These are phyloP conservation scores for Golubevia pallescens DNA, from an alignment of 1,284 basidiomycete genomes.

Conservation along the genomic window DNA sequence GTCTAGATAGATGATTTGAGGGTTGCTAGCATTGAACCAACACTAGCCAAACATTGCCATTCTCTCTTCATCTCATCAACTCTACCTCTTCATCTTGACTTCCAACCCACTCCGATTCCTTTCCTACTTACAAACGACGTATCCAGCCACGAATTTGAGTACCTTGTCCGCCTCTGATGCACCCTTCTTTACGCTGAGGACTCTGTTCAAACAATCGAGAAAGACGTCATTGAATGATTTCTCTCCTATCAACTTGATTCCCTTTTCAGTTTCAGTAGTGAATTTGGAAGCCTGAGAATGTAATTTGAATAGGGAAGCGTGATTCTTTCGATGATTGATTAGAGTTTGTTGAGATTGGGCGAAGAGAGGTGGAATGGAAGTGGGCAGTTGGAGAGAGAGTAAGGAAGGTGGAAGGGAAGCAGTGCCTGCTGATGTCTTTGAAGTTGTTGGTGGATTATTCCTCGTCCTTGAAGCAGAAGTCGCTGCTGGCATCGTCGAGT, in stretches of 20 bases:
- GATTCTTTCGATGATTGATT: conserved; percentile 59
- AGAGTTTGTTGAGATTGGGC: conserved; percentile 56
- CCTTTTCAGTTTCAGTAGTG: conserved; percentile 26
- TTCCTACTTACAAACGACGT: conserved; percentile 27
- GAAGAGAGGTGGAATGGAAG: conserved; percentile 24
- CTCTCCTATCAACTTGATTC: conserved; percentile 47
- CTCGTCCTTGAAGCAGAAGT: no score
- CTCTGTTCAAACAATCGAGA: conserved; percentile 46
- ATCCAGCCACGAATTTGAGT: conserved; percentile 53
- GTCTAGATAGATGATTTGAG: no score
- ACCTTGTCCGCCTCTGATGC: conserved; percentile 50
- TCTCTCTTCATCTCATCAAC: no score
- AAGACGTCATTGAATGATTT: conserved; percentile 58
- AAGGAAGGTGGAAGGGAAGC: not conserved
- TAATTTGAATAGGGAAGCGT: conserved; percentile 46
- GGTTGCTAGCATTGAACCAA: no score
- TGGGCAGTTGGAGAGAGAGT: not conserved
- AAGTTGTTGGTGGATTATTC: no score
- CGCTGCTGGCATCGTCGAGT: no score
- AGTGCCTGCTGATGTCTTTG: not conserved
- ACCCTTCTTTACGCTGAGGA: conserved; percentile 52
- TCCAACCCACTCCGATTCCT: not conserved
- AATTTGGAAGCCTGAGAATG: conserved; percentile 38
- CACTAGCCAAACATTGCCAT: no score
- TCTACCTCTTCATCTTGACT: not conserved